Conservation (phyloP, 2,329 filamentous ascomycete genomes). For the Penicillium rolfsii region DNA sequence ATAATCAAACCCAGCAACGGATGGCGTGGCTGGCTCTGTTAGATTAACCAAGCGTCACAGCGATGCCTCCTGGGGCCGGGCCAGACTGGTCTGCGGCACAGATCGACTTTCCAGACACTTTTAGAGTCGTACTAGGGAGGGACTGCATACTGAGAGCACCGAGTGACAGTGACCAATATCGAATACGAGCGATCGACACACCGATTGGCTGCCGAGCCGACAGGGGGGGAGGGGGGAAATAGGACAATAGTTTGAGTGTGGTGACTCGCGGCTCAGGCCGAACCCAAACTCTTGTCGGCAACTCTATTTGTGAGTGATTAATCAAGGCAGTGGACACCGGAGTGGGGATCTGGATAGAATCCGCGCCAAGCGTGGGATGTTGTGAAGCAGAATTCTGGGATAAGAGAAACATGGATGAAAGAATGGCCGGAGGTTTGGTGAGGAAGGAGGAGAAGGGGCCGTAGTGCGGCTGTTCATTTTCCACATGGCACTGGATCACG, state of each 20-base stretch:
- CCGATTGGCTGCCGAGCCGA: conserved; percentile 15
- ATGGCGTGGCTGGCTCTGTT: background rate
- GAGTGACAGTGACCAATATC: background rate
- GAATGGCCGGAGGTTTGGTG: background rate
- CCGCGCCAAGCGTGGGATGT: background rate
- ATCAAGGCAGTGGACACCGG: background rate
- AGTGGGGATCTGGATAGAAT: background rate
- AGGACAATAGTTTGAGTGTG: background rate
- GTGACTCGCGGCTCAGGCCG: conserved; percentile 28
- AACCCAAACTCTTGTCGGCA: conserved; percentile 24
- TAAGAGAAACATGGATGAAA: background rate
- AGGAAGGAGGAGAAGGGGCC: background rate
- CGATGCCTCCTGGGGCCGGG: conserved; percentile 12
- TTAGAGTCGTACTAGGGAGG: background rate
- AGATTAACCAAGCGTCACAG: conserved; percentile 7
- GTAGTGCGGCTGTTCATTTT: background rate
- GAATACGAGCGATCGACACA: conserved; percentile 27
- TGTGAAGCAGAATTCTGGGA: background rate
- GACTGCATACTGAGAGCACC: background rate
- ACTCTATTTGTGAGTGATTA: conserved; percentile 7
- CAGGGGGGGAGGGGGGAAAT: background rate
- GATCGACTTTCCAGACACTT: background rate
- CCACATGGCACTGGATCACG: background rate
- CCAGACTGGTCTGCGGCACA: background rate
- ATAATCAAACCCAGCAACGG: background rate